Evolutionary conservation across 306 rosid species (phyloP).

Genomic region (Phaseolus lunatus): DNA sequence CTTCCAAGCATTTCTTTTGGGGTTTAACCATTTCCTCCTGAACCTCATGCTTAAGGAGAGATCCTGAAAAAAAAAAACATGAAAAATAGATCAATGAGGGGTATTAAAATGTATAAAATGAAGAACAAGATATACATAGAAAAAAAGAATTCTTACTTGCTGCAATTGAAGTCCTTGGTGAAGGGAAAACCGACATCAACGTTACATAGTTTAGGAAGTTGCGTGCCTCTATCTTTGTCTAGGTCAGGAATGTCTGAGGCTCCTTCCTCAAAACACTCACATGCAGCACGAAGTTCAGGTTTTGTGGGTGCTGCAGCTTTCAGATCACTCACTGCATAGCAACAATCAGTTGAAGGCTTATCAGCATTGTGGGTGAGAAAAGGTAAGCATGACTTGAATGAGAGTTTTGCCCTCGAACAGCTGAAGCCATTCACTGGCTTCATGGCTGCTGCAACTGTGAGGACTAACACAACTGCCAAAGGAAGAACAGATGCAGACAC

Average conservation of each 20-base stretch:
- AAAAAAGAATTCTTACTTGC: background rate
- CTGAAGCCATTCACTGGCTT: slow-evolving; percentile 13
- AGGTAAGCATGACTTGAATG: slow-evolving; percentile 19
- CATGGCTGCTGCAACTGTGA: background rate
- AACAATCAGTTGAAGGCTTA: slow-evolving; percentile 5
- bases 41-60: background rate
- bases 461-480: background rate
- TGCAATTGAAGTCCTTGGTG: slow-evolving; percentile 36
- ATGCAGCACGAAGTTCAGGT: slow-evolving; percentile 25
- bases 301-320: slow-evolving; percentile 10
- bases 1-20: no score
- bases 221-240: background rate
- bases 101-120: background rate
- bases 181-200: slow-evolving; percentile 28
- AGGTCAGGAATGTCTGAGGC: background rate
- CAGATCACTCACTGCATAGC: slow-evolving; percentile 6
- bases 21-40: background rate
- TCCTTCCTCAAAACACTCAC: slow-evolving; percentile 41
- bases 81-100: background rate
- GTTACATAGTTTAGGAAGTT: slow-evolving; percentile 41
- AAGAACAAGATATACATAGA: no score
- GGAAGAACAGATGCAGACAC: background rate
- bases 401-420: slow-evolving; percentile 21
- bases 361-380: slow-evolving; percentile 22
- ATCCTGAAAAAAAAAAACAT: background rate